Conservation (phyloP, 345 rosid species). For the Streptanthus diversifolius region DNA sequence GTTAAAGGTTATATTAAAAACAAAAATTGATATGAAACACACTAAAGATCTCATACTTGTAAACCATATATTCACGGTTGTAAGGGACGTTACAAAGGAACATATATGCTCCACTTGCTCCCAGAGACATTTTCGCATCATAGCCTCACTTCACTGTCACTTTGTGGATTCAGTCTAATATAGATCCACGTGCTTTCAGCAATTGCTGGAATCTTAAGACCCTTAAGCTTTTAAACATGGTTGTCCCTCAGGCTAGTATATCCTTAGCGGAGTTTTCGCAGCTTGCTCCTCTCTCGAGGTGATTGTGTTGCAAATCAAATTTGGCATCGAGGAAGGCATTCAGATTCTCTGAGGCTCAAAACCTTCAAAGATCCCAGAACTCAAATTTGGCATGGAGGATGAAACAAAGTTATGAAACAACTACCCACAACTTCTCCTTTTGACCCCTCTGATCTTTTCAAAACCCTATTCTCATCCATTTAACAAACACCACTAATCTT, state of each 20-base stretch:
- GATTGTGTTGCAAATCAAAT: constrained; percentile 4
- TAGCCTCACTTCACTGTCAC: constrained; percentile 15
- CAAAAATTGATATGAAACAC: not conserved
- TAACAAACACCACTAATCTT: no score
- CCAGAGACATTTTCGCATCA: not conserved
- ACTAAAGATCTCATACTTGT: not conserved
- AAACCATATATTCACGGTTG: not conserved
- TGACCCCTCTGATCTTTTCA: no score
- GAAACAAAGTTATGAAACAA: no score
- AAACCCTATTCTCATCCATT: no score
- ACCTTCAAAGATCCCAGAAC: no score
- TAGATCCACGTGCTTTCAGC: not conserved
- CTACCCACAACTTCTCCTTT: no score
- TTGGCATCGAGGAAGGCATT: no score
- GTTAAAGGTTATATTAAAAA: not conserved
- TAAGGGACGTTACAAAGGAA: not conserved
- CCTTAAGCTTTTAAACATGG: not conserved
- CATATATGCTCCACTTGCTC: not conserved
- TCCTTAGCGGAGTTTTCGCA: not conserved
- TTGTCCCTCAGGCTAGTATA: not conserved
- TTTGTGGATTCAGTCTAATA: not conserved
- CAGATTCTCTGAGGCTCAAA: no score
- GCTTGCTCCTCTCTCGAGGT: constrained; percentile 24
- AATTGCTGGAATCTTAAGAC: constrained; percentile 8
- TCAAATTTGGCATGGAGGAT: no score